Evolutionary conservation across 2,329 filamentous ascomycete genomes (phyloP), one percentile per base, ranked within the genome.

Genomic region (Colletotrichum incanum): DNA sequence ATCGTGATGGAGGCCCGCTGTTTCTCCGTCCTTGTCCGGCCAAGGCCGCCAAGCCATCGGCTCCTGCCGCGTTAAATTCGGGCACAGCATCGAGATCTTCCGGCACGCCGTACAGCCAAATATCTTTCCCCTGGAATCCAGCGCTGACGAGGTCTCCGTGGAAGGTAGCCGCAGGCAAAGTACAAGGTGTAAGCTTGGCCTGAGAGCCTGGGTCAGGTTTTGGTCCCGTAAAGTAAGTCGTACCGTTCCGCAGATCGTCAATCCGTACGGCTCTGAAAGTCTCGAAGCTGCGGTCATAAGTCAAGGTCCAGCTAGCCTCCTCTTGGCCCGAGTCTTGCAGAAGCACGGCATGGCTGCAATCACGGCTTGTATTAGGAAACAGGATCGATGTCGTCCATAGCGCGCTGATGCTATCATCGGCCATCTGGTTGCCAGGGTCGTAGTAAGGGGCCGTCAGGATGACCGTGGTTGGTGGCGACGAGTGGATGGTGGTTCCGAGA

Each of bases 351-450:
- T 95, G 93, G 75, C 92, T 94, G 78, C 93, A 95, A 75, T 94
- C 92, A 61, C 91, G 89, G 75, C 92, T 94, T n/a, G 91, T 92
- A 76, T 95, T 94, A 4, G 94, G 93, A 68, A 96, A 96, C 3
- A 96, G 84, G 56, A 96, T 95, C 43, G 94, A 95, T 0, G 93
- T 94, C 8, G 94, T 96, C 94, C 94, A 96, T 78, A 96, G 88
- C 31, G 92, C 89, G 78, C 92, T 93, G 73, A 94, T 87, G 73
- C 91, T 88, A 70, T 93, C 90, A 71, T 92, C 91, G 16, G 85
- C 87, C 74, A 92, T 86, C 61, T 90, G 87, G 75, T 89, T 90
- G 45, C 92, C 92, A 0, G 91, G 93, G 52, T 93, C 92, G 79
- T 94, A 94, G 77, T 95, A 95, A 1, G 94, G 93, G 0, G 93